These are phyloP conservation scores for Carallia brachiata DNA, from an alignment of 345 rosid genomes.

Conservation along the genomic window DNA sequence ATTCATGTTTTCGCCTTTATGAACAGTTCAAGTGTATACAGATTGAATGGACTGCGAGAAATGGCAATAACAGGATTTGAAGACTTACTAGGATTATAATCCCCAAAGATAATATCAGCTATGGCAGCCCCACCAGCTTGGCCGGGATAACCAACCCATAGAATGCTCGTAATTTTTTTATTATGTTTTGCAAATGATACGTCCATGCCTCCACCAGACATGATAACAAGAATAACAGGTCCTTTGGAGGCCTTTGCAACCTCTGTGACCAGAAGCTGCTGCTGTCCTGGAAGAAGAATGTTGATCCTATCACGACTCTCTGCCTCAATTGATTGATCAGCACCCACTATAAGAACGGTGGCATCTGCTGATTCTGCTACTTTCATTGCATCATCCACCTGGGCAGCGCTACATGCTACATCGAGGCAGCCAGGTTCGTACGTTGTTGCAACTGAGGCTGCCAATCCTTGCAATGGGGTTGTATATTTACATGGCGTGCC, in stretches of 20 bases:
- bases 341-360: slow-evolving; percentile 71
- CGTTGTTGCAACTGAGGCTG: slow-evolving; percentile 50
- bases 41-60: no score
- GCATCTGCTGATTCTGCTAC: slow-evolving; percentile 67
- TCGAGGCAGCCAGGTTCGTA: slow-evolving; percentile 70
- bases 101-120: slow-evolving; percentile 76
- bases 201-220: slow-evolving; percentile 95
- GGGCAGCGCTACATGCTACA: slow-evolving; percentile 62
- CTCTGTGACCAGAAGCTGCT: slow-evolving; percentile 50
- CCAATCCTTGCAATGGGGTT: slow-evolving; percentile 75
- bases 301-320: slow-evolving; percentile 67
- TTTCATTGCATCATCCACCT: slow-evolving; percentile 53
- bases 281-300: slow-evolving; percentile 77
- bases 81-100: slow-evolving; percentile 72
- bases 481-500: slow-evolving; percentile 87
- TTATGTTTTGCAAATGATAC: slow-evolving; percentile 64
- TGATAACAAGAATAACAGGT: slow-evolving; percentile 82
- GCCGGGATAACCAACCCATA: slow-evolving; percentile 97
- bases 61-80: no score
- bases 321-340: slow-evolving; percentile 70
- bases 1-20: background rate
- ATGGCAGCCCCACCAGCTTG: slow-evolving; percentile 94
- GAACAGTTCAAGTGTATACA: no score
- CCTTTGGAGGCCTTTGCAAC: slow-evolving; percentile 76
- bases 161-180: slow-evolving; percentile 58